Conservation (phyloP, 208 protist species). For the Cochliopodium minus region DNA sequence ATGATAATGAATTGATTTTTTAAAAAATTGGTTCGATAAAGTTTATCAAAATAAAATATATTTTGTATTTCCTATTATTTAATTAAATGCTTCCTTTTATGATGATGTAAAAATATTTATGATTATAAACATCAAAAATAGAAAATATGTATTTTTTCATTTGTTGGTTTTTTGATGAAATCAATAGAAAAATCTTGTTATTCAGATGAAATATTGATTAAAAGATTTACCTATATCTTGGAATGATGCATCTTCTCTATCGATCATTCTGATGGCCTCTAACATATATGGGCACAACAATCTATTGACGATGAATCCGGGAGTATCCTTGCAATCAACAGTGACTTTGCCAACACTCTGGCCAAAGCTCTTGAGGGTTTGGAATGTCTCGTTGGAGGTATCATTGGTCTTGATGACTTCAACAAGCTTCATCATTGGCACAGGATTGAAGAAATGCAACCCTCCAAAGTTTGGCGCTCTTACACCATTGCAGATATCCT, state of each 20-base stretch:
- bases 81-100: too few relatives aligned
- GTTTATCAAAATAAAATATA: too few relatives aligned
- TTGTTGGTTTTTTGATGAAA: too few relatives aligned
- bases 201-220: constrained; percentile 8
- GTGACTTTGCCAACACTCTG: constrained; percentile 27
- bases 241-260: constrained; percentile 30
- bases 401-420: constrained; percentile 36
- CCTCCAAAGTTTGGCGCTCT: too few relatives aligned
- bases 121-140: too few relatives aligned
- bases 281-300: constrained; percentile 55
- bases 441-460: constrained; percentile 62
- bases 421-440: constrained; percentile 52
- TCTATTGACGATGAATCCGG: constrained; percentile 43
- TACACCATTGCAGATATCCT: too few relatives aligned
- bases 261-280: constrained; percentile 35
- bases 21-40: too few relatives aligned
- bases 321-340: constrained; percentile 26
- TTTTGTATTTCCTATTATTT: too few relatives aligned
- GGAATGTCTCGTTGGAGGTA: constrained; percentile 28
- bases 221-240: constrained; percentile 38
- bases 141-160: too few relatives aligned
- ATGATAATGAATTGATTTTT: too few relatives aligned
- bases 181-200: too few relatives aligned
- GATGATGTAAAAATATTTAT: too few relatives aligned
- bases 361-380: background rate